These are phyloP conservation scores for Bertia moriformis DNA, from an alignment of 2,329 filamentous ascomycete species.

Conservation along the genomic window DNA sequence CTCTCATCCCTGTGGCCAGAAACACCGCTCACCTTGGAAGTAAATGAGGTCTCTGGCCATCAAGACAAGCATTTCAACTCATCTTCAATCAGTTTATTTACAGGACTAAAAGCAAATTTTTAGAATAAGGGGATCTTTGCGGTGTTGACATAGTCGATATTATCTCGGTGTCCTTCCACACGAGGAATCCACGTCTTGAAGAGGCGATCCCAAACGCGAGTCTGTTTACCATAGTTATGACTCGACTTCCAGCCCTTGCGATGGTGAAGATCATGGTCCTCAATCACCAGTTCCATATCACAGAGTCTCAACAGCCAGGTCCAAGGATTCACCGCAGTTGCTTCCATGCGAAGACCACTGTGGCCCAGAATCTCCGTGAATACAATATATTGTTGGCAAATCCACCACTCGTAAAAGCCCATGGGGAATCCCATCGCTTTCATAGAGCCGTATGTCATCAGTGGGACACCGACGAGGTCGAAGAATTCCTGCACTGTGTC, in stretches of 20 bases:
- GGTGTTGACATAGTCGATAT: constrained; percentile 10
- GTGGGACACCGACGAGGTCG: constrained; percentile 13
- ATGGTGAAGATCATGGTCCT: constrained; percentile 22
- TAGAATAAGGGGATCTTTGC: constrained; percentile 9
- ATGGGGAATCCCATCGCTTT: constrained; percentile 18
- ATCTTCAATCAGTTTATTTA: too few relatives aligned
- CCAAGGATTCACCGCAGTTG: constrained; percentile 11
- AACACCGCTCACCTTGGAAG: too few relatives aligned
- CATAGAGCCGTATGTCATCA: constrained; percentile 11
- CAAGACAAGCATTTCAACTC: too few relatives aligned
- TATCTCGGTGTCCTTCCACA: constrained; percentile 12
- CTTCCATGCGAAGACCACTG: constrained; percentile 15
- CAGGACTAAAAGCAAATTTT: too few relatives aligned
- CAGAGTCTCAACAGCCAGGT: constrained; percentile 13
- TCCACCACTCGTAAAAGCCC: constrained; percentile 26
- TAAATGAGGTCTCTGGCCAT: too few relatives aligned
- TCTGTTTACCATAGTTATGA: constrained; percentile 22
- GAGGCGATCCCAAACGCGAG: constrained; percentile 18
- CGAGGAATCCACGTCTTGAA: constrained; percentile 16
- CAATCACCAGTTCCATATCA: constrained; percentile 15
- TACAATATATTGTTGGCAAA: constrained; percentile 21
- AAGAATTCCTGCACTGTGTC: constrained; percentile 14
- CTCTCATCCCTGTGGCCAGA: too few relatives aligned
- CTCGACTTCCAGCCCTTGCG: constrained; percentile 21
- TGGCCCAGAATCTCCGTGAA: constrained; percentile 18